A percentile compares a stretch with the other conserved stretches of the same genome.
Evolutionary conservation across 345 rosid genomes (phyloP).

Genomic region (Melaleuca alternifolia): DNA sequence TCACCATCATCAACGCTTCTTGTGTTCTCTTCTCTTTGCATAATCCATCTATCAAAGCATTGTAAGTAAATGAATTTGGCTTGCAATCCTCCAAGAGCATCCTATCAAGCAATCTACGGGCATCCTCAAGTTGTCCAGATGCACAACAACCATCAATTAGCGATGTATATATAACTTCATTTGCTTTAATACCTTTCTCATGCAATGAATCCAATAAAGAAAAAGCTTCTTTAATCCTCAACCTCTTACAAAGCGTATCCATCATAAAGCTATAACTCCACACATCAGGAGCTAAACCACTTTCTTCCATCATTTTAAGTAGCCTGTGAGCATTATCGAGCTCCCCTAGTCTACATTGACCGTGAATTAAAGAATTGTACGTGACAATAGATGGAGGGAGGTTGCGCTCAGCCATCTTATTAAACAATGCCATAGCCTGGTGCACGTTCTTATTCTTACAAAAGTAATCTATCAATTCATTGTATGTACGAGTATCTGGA

Average conservation of each 20-base stretch:
- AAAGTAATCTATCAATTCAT: conserved; percentile 68
- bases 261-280: conserved; percentile 63
- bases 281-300: conserved; percentile 56
- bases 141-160: conserved; percentile 83
- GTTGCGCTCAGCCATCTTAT: conserved; percentile 42
- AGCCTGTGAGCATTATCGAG: conserved; percentile 63
- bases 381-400: conserved; percentile 49
- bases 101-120: conserved; percentile 38
- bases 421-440: conserved; percentile 65
- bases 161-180: conserved; percentile 76
- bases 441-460: conserved; percentile 62
- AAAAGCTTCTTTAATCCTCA: conserved; percentile 61
- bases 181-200: conserved; percentile 50
- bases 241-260: conserved; percentile 58
- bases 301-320: conserved; percentile 53
- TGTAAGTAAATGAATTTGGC: conserved; percentile 60
- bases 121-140: conserved; percentile 43
- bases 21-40: conserved; percentile 41
- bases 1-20: conserved; percentile 35
- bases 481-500: conserved; percentile 74
- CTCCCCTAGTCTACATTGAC: conserved; percentile 65
- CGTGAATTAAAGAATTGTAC: conserved; percentile 64
- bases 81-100: conserved; percentile 50
- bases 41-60: conserved; percentile 66
- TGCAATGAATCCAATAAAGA: conserved; percentile 57